Evolutionary conservation across 108 stramenopile genomes (phyloP).

Genomic region (Poteriospumella lacustris): DNA sequence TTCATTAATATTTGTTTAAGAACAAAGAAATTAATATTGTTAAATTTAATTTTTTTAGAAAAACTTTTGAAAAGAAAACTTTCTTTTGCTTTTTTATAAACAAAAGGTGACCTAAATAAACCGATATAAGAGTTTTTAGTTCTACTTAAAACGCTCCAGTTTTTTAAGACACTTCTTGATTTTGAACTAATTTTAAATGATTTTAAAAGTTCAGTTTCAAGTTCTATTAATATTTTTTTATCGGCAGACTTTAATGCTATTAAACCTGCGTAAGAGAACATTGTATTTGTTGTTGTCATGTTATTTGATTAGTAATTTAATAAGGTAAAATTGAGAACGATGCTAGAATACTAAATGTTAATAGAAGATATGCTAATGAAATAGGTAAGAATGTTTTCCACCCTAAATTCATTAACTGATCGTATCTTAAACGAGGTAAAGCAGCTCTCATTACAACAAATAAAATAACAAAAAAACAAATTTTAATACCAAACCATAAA

Average conservation of each 20-base stretch:
- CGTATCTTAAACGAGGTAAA: conserved; percentile 22
- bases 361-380: conserved; percentile 2
- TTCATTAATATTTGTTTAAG: conserved; percentile 30
- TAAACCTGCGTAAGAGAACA: conserved; percentile 7
- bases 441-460: conserved; percentile 20
- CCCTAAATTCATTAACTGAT: conserved; percentile 17
- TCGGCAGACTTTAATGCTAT: conserved; percentile 3
- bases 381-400: conserved; percentile 21
- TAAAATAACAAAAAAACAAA: conserved; percentile 27
- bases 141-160: neutral
- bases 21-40: conserved; percentile 22
- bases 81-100: conserved; percentile 21
- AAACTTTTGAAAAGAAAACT: conserved; percentile 30
- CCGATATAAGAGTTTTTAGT: conserved; percentile 12
- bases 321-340: neutral
- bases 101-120: conserved; percentile 4
- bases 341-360: conserved; percentile 5
- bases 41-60: conserved; percentile 36
- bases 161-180: neutral
- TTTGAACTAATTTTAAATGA: neutral
- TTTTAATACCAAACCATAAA: conserved; percentile 17
- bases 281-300: conserved; percentile 8
- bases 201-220: conserved; percentile 16
- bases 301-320: conserved; percentile 14
- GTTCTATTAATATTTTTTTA: conserved; percentile 10